Evolutionary conservation across 768 basidiomycete genomes (phyloP).

Genomic region (Hygrophoropsis aurantiaca): DNA sequence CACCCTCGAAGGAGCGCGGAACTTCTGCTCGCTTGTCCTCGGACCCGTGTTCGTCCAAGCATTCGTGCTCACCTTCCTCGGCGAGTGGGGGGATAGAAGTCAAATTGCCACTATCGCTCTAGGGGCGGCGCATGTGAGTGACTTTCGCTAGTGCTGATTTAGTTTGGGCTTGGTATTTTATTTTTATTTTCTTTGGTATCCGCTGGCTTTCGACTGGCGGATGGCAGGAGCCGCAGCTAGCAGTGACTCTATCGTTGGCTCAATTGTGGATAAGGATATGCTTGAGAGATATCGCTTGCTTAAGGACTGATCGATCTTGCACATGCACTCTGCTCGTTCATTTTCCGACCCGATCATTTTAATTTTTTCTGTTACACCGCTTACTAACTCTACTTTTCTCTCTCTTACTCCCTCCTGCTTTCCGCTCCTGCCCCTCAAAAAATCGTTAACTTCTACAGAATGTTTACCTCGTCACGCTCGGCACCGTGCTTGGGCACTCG

Average conservation of each 20-base stretch:
- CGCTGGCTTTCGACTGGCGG: neutral
- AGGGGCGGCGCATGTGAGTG: constrained; percentile 87
- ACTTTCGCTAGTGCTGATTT: neutral
- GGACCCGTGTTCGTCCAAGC: constrained; percentile 96
- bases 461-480: constrained; percentile 85
- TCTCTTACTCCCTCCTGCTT: neutral
- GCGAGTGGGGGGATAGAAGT: constrained; percentile 98
- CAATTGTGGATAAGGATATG: no score
- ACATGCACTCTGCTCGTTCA: no score
- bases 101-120: constrained; percentile 97
- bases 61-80: constrained; percentile 94
- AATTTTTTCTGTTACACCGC: constrained; percentile 5
- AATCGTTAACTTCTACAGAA: constrained; percentile 65
- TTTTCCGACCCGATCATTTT: neutral
- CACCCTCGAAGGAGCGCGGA: constrained; percentile 66
- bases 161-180: neutral
- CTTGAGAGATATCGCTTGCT: no score
- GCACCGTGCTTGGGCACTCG: constrained; percentile 87
- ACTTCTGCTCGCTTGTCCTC: constrained; percentile 78
- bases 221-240: neutral
- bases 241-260: neutral
- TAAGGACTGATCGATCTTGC: no score
- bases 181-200: constrained; percentile 3
- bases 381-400: constrained; percentile 2
- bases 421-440: neutral